Conservation (phyloP, 176 grass and related monocot genomes). For the Oryza longistaminata region DNA sequence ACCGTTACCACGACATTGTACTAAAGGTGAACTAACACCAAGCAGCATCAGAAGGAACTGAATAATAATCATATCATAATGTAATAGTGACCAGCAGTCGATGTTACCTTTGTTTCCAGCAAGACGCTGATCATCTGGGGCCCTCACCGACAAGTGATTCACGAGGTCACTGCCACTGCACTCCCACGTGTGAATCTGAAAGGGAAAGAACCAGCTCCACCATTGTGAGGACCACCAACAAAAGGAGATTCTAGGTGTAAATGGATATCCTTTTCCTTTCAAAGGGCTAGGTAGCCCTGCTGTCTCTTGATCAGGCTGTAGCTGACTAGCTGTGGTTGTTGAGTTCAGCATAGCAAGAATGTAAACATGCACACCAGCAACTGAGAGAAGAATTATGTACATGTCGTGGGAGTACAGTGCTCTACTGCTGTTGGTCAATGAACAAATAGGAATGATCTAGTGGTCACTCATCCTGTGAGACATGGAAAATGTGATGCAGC, state of each 20-base stretch:
- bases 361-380: neutral
- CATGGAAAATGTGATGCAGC: neutral
- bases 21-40: neutral
- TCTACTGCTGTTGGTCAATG: neutral
- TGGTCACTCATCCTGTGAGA: slow-evolving; percentile 22
- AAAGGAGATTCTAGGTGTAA: slow-evolving; percentile 22
- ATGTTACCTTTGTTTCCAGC: neutral
- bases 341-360: neutral
- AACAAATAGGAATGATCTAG: slow-evolving; percentile 6
- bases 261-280: slow-evolving; percentile 47
- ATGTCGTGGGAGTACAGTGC: neutral
- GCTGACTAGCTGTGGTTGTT: neutral
- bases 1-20: neutral
- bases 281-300: slow-evolving; percentile 24
- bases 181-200: slow-evolving; percentile 45
- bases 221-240: slow-evolving; percentile 26
- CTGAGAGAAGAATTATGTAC: slow-evolving; percentile 3
- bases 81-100: neutral
- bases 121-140: neutral
- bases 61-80: neutral
- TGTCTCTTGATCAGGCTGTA: slow-evolving; percentile 26
- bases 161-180: neutral
- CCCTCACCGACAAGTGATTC: slow-evolving; percentile 7
- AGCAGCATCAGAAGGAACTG: neutral
- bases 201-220: slow-evolving; percentile 44